Evolutionary conservation across 148 eudicot species (phyloP).

Genomic region (Beta vulgaris): DNA sequence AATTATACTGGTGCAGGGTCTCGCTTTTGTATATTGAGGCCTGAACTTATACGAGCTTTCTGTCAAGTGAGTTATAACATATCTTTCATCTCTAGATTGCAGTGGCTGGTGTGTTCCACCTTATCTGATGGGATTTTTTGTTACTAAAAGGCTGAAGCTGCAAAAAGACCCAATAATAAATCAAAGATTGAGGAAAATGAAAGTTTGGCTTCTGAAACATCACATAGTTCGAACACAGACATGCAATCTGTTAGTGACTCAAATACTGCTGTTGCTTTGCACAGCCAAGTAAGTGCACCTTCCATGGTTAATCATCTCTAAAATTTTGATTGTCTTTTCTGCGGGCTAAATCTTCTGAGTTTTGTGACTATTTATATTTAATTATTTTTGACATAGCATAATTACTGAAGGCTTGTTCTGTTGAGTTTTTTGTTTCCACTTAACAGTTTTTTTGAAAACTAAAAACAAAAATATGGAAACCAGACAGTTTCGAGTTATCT

Average conservation of each 20-base stretch:
- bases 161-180: slow-evolving; percentile 35
- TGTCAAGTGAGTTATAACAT: slow-evolving; percentile 54
- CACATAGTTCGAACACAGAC: slow-evolving; percentile 36
- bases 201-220: slow-evolving; percentile 38
- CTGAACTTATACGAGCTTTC: slow-evolving; percentile 80
- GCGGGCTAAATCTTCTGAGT: not conserved
- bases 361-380: not conserved
- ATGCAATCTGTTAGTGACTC: slow-evolving; percentile 24
- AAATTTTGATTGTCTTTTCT: not conserved
- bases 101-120: not conserved
- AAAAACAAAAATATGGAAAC: too few species aligned
- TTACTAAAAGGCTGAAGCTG: slow-evolving; percentile 56
- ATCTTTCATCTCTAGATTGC: slow-evolving; percentile 1
- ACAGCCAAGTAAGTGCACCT: slow-evolving; percentile 37
- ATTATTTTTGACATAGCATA: not conserved
- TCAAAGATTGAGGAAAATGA: slow-evolving; percentile 31
- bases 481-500: too few species aligned
- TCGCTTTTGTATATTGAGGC: slow-evolving; percentile 93
- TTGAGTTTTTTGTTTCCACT: too few species aligned
- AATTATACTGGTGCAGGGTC: slow-evolving; percentile 84
- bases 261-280: slow-evolving; percentile 28
- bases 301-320: not conserved
- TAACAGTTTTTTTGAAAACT: too few species aligned
- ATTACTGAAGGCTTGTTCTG: too few species aligned
- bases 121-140: slow-evolving; percentile 12